Base-by-base conservation (phyloP, 2,329 filamentous ascomycete genomes). In the Mycogone perniciosa region DNA sequence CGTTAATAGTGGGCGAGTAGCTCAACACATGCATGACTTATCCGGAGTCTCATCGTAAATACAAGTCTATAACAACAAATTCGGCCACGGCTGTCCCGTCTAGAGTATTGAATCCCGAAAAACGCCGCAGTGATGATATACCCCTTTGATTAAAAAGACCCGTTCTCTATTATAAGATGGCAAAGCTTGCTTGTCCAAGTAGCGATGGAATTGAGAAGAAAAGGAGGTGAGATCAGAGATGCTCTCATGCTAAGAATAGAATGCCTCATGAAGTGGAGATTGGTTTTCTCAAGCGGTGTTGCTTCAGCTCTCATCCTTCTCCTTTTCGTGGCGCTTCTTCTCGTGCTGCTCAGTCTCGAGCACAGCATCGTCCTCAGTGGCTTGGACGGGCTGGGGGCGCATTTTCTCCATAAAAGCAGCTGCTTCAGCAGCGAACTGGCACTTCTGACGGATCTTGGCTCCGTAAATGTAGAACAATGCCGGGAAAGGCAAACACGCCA, bases 391-490 rank as follows among this genome's bases (percentile, higher is more conserved):
- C 56, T 65, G 62, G 49, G 61, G 54, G 44, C 64, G 64, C 66
- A 75, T 74, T 55, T 64, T 64, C 56, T 68, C 65, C 67, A 86
- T 73, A 53, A 86, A 79, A 8, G 72, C 74, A 31, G 84, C 82
- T 6, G 85, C 80, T 66, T 88, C 77, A 7, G 80, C 76, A 5
- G 86, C 81, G 61, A 79, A 90, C 70, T 85, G 84, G 75, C 86
- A 89, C 61, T 75, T 79, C 64, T 76, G 71, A 26, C 86, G 76
- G 59, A 91, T 85, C 7, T 47, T 46, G 34, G 61, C 30, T 56
- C 87, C 87, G 64, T 88, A 89, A 59, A 78, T 82, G 71, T 87
- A 88, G 67, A 92, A 88, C 11, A 92, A 65, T 66, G 87, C 85
- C 0, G 88, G 87, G 61, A 88, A 85, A 0, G 88, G 86, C 13